Base-by-base conservation (phyloP, 2,329 filamentous ascomycete genomes). In the Aspergillus texensis region DNA sequence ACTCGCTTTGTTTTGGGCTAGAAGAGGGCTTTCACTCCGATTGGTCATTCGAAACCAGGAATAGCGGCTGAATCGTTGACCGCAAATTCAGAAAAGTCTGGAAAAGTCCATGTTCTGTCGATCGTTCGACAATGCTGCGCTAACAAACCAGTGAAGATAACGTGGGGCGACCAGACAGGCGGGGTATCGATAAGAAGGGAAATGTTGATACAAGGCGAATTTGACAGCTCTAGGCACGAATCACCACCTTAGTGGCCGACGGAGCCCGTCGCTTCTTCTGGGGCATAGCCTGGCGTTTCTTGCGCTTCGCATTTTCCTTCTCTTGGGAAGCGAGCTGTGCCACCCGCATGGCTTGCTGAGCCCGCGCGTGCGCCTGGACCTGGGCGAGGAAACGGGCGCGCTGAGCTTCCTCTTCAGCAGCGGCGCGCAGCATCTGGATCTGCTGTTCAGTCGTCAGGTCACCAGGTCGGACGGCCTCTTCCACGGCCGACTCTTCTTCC, bases 381-480 rank as follows among this genome's bases (percentile, higher is more conserved):
- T 78, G 77, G 14, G 77, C 78, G 28, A 79, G 71, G 67, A 78
- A 78, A 19, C 74, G 75, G 14, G 72, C 73, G 24, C 78, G 76
- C 34, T 70, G 67, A 30, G 76, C 76, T 52, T 80, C 73, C 50
- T 79, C 73, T 56, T 78, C 74, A 46, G 74, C 76, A 21, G 70
- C 70, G 3, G 68, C 75, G 53, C 76, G 76, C 46, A 79, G 67
- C 62, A 74, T 72, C 65, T 75, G 70, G 58, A 80, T 71, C 63
- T 79, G 78, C 62, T 80, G 75, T 65, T 80, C 78, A 58, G 76
- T 79, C 19, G 75, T 79, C 26, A 79, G 60, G 30, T 74, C 74
- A 8, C 52, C 52, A 16, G 52, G 52, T 16, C 52, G 19, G 60
- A 60, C 66, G 6, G 72, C 67, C 30, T 73, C 68, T 30, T 70